Conservation (phyloP, 2,329 filamentous ascomycete species). For the Monosporascus sp. region DNA sequence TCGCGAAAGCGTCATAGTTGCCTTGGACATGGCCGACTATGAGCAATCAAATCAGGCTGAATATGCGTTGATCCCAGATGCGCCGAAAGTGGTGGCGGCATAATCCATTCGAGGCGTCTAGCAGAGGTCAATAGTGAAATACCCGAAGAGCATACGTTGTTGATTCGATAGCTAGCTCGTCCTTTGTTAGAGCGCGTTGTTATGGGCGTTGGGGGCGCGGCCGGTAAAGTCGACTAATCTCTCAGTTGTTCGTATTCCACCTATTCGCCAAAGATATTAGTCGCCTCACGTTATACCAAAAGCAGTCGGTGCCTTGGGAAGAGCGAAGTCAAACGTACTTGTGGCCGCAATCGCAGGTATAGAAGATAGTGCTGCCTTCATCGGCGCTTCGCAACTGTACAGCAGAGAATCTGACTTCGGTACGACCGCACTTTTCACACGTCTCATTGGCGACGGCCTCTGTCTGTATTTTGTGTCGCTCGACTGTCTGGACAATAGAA, state of each 20-base stretch:
- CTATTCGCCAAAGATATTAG: slow-evolving; percentile 7
- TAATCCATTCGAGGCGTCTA: slow-evolving; percentile 9
- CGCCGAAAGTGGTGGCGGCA: slow-evolving; percentile 32
- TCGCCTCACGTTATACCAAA: slow-evolving; percentile 5
- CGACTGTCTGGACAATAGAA: slow-evolving; percentile 79
- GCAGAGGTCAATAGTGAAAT: slow-evolving; percentile 13
- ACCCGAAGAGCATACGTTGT: slow-evolving; percentile 13
- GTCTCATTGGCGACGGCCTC: slow-evolving; percentile 60
- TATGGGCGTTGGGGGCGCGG: slow-evolving; percentile 1
- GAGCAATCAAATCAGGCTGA: slow-evolving; percentile 84
- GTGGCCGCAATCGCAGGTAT: slow-evolving; percentile 79
- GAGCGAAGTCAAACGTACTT: slow-evolving; percentile 50
- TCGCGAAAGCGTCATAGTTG: slow-evolving; percentile 88
- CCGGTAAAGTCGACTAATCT: not conserved
- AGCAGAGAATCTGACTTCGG: slow-evolving; percentile 78
- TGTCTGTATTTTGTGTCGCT: slow-evolving; percentile 69
- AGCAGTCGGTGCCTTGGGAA: not conserved
- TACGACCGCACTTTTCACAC: slow-evolving; percentile 75
- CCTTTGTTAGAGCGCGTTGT: not conserved
- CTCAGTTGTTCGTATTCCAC: slow-evolving; percentile 48
- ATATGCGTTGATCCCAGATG: slow-evolving; percentile 83
- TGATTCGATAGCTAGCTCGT: slow-evolving; percentile 6
- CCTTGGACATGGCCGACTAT: slow-evolving; percentile 95
- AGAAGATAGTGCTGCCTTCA: slow-evolving; percentile 91
- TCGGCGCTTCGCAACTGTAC: slow-evolving; percentile 88